Evolutionary conservation across 495 filamentous ascomycete genomes (phyloP).

Genomic region (Haplographium delicatum): DNA sequence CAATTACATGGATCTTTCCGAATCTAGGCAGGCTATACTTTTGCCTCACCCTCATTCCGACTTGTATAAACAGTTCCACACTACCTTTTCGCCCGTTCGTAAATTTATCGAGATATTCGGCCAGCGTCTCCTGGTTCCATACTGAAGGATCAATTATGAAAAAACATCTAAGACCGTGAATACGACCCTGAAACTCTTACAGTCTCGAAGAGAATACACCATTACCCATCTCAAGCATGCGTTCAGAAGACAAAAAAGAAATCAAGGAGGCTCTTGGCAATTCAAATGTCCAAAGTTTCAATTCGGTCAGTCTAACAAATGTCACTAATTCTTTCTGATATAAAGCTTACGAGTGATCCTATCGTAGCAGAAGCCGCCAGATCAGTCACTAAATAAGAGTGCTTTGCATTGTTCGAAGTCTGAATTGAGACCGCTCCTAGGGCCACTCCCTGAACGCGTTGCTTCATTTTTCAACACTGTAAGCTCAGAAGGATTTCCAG

Average conservation of each 20-base stretch:
- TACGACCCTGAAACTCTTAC: background rate
- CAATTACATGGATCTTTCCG: background rate
- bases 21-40: background rate
- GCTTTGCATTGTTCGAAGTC: background rate
- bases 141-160: background rate
- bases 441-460: background rate
- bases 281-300: background rate
- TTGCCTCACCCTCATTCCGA: background rate
- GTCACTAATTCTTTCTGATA: background rate
- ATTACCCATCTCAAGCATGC: background rate
- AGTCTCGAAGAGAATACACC: background rate
- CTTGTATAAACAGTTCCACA: background rate
- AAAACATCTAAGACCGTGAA: background rate
- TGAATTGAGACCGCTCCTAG: background rate
- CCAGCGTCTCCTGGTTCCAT: background rate
- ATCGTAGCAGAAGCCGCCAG: background rate
- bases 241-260: background rate
- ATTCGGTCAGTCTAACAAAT: background rate
- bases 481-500: background rate
- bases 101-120: background rate
- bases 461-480: conserved; percentile 1
- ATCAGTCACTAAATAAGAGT: background rate
- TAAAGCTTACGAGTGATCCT: background rate
- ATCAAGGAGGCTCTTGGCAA: background rate
- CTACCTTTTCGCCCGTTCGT: background rate